Percentiles rank a stretch among this genome's conserved stretches.
phyloP scores from a whole-genome alignment of 1,284 basidiomycete genomes.

The Heterobasidion occidentale region DNA sequence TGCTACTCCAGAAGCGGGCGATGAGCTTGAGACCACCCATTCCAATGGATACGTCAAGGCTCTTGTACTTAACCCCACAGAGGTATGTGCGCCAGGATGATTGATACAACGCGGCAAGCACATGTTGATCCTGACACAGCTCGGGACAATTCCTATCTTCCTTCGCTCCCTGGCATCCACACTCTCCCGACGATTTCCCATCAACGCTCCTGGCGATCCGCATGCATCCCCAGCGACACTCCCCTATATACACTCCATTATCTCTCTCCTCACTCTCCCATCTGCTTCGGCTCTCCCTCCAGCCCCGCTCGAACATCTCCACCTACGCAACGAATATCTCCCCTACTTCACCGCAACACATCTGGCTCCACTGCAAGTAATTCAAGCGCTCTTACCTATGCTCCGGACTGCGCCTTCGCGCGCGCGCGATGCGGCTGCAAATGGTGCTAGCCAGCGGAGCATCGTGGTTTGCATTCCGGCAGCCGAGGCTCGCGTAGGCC shows the following conservation, averaged over 20 bases:
- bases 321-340: conserved; percentile 54
- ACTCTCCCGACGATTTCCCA: conserved; percentile 74
- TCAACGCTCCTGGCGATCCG: conserved; percentile 70
- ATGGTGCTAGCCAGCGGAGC: conserved; percentile 42
- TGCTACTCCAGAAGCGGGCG: conserved; percentile 51
- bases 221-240: conserved; percentile 55
- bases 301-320: conserved; percentile 64
- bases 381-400: conserved; percentile 70
- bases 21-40: conserved; percentile 46
- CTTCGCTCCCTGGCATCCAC: conserved; percentile 71
- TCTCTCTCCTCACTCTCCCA: conserved; percentile 61
- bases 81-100: conserved; percentile 34
- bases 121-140: conserved; percentile 31
- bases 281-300: conserved; percentile 27
- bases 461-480: conserved; percentile 68
- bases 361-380: conserved; percentile 62
- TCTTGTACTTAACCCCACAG: conserved; percentile 67
- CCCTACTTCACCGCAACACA: conserved; percentile 66
- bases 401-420: conserved; percentile 54
- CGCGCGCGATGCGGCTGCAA: conserved; percentile 29
- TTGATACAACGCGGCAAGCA: not conserved
- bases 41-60: conserved; percentile 71
- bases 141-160: conserved; percentile 63
- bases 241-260: conserved; percentile 62
- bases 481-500: conserved; percentile 58